Evolutionary conservation across 257 asterid species (phyloP).

Genomic region (Fraxinus excelsior): DNA sequence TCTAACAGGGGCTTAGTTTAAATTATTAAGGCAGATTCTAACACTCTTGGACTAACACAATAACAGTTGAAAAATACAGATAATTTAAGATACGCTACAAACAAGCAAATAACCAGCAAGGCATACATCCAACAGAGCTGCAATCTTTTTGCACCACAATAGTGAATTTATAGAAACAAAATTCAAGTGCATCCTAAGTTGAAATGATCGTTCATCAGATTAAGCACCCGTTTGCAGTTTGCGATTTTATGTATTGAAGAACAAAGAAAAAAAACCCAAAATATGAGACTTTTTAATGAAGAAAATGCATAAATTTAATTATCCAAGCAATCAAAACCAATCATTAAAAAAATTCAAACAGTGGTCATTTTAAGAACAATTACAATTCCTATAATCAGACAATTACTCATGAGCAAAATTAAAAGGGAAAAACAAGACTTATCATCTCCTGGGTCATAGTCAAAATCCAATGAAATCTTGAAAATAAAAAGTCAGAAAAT

Average conservation of each 20-base stretch:
- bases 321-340: slow-evolving; percentile 27
- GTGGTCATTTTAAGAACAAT: slow-evolving; percentile 26
- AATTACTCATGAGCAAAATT: slow-evolving; percentile 29
- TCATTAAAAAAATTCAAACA: slow-evolving; percentile 17
- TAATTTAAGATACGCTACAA: neutral
- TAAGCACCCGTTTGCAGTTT: neutral
- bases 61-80: neutral
- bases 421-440: slow-evolving; percentile 24
- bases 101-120: neutral
- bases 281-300: neutral
- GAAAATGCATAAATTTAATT: slow-evolving; percentile 40
- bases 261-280: slow-evolving; percentile 15
- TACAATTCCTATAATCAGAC: slow-evolving; percentile 26
- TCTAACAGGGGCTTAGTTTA: no score
- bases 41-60: neutral
- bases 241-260: slow-evolving; percentile 27
- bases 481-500: slow-evolving; percentile 11
- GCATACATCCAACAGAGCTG: neutral
- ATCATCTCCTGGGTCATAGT: slow-evolving; percentile 36
- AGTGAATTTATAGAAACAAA: slow-evolving; percentile 5
- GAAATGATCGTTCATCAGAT: slow-evolving; percentile 40
- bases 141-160: neutral
- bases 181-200: slow-evolving; percentile 23
- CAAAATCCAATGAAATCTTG: slow-evolving; percentile 56
- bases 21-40: neutral